Evolutionary conservation across 345 rosid species (phyloP).

Genomic region (Syzygium aqueum): DNA sequence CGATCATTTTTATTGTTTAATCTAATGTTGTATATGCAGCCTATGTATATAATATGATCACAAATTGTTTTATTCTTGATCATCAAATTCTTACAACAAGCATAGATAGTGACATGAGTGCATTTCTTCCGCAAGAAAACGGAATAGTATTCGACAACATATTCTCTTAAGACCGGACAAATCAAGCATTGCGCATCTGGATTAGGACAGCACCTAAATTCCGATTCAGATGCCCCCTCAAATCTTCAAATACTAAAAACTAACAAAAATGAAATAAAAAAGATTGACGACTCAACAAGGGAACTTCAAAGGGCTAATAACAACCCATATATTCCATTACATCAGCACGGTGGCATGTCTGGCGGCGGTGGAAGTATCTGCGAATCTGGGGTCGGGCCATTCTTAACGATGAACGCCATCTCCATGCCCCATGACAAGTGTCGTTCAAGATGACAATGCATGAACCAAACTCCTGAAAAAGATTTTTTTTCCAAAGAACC

Average conservation of each 20-base stretch:
- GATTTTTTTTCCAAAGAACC: not conserved
- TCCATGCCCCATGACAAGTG: slow-evolving; percentile 35
- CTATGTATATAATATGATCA: not conserved
- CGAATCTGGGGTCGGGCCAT: slow-evolving; percentile 8
- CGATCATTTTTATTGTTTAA: not conserved
- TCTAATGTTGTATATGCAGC: not conserved
- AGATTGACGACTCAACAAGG: not conserved
- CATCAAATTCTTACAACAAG: not conserved
- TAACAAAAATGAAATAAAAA: not conserved
- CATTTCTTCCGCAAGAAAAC: not conserved
- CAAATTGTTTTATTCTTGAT: not conserved
- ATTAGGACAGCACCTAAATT: not conserved
- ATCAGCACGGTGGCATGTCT: slow-evolving; percentile 27
- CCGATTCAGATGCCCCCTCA: not conserved
- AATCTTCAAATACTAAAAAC: not conserved
- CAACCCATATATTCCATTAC: not conserved
- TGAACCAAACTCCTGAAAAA: slow-evolving; percentile 29
- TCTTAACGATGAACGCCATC: slow-evolving; percentile 22
- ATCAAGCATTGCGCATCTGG: not conserved
- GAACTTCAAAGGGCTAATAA: not conserved
- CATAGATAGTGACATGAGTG: not conserved
- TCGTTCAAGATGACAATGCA: slow-evolving; percentile 40
- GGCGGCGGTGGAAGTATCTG: slow-evolving; percentile 23
- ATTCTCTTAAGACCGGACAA: not conserved
- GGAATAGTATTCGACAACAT: not conserved